phyloP scores from a whole-genome alignment of 305 asterid genomes.

The Euphrasia arctica region DNA sequence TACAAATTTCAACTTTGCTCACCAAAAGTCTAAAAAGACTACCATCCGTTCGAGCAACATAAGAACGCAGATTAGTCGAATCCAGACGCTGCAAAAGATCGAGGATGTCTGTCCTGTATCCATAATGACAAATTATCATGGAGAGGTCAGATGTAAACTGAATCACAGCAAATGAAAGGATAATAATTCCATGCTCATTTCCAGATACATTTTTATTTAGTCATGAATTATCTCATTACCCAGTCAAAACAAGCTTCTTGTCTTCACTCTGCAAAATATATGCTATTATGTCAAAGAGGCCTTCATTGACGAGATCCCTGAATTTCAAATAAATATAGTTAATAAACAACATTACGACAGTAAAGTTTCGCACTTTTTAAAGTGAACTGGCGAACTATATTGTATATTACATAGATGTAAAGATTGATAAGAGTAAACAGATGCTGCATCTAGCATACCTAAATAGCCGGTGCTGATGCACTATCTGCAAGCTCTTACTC shows the following conservation, averaged over 20 bases:
- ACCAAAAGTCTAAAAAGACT: slow-evolving; percentile 85
- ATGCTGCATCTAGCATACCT: slow-evolving; percentile 42
- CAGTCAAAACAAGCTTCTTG: slow-evolving; percentile 84
- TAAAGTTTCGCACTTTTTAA: slow-evolving; percentile 1
- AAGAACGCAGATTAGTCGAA: slow-evolving; percentile 68
- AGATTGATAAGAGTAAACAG: slow-evolving; percentile 10
- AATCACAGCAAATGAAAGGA: neutral
- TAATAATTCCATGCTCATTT: neutral
- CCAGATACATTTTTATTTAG: neutral
- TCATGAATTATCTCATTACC: slow-evolving; percentile 49
- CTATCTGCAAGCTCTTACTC: slow-evolving; percentile 95
- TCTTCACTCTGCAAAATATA: slow-evolving; percentile 79
- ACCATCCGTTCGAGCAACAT: slow-evolving; percentile 74
- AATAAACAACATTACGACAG: neutral
- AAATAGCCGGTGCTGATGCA: slow-evolving; percentile 81
- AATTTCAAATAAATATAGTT: slow-evolving; percentile 32
- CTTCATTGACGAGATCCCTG: slow-evolving; percentile 95
- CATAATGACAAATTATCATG: slow-evolving; percentile 34
- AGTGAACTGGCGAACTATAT: slow-evolving; percentile 4
- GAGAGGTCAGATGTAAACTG: slow-evolving; percentile 21
- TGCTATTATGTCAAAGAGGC: slow-evolving; percentile 76
- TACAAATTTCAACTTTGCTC: slow-evolving; percentile 32
- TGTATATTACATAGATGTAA: slow-evolving; percentile 5
- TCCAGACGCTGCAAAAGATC: slow-evolving; percentile 82
- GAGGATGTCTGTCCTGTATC: slow-evolving; percentile 98